Evolutionary conservation across 2,329 filamentous ascomycete genomes (phyloP).

Genomic region (Hortaea werneckii): DNA sequence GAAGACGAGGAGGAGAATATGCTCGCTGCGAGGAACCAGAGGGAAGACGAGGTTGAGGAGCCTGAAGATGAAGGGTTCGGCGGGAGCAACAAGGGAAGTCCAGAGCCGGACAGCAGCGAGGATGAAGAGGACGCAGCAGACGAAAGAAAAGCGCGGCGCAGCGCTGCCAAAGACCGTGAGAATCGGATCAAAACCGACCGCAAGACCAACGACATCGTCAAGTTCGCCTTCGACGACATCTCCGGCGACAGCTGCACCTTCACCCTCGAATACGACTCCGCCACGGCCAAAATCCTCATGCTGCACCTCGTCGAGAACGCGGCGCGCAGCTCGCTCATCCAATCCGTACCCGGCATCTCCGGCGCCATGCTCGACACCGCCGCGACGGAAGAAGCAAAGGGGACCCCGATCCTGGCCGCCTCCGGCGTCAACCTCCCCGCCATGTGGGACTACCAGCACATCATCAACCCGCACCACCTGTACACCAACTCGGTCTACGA

Average conservation of each 20-base stretch:
- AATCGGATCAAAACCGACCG: slow-evolving; percentile 52
- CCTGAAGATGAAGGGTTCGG: slow-evolving; percentile 50
- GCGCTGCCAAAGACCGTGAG: slow-evolving; percentile 44
- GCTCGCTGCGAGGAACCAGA: slow-evolving; percentile 54
- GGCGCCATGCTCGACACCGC: slow-evolving; percentile 57
- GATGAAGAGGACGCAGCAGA: slow-evolving; percentile 8
- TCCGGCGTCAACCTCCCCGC: slow-evolving; percentile 79
- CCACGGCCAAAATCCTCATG: slow-evolving; percentile 84
- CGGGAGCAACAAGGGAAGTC: slow-evolving; percentile 32
- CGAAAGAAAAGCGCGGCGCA: slow-evolving; percentile 18
- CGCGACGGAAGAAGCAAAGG: slow-evolving; percentile 39
- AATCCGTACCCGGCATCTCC: slow-evolving; percentile 70
- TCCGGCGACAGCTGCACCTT: slow-evolving; percentile 67
- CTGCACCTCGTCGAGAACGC: slow-evolving; percentile 79
- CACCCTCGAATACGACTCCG: slow-evolving; percentile 69
- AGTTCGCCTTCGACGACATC: slow-evolving; percentile 70
- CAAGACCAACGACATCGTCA: slow-evolving; percentile 53
- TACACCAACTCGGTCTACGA: slow-evolving; percentile 88
- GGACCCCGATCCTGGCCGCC: slow-evolving; percentile 52
- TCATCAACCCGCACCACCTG: slow-evolving; percentile 76
- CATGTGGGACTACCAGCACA: slow-evolving; percentile 79
- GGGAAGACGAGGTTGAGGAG: slow-evolving; percentile 51
- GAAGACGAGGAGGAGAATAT: slow-evolving; percentile 86
- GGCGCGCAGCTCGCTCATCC: slow-evolving; percentile 68
- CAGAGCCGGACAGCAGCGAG: slow-evolving; percentile 23